phyloP scores from a whole-genome alignment of 306 rosid species.

The Fagus sylvatica region DNA sequence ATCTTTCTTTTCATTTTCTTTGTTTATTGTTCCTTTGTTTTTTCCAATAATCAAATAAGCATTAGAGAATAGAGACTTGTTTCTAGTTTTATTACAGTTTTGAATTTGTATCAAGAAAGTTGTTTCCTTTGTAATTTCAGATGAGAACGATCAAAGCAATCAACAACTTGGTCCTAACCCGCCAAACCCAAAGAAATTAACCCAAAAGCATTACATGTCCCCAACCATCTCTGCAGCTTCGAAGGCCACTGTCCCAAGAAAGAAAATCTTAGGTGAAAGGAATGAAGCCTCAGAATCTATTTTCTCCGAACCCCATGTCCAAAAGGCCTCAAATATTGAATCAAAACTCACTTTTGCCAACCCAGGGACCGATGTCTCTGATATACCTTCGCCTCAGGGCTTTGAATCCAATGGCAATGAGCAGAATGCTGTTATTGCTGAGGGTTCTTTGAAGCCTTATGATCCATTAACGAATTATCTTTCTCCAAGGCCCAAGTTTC shows the following conservation, averaged over 20 bases:
- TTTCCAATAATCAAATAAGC: not conserved
- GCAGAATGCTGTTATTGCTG: constrained; percentile 3
- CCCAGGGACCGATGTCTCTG: not conserved
- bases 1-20: not conserved
- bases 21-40: not conserved
- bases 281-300: constrained; percentile 22
- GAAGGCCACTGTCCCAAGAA: constrained; percentile 22
- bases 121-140: constrained; percentile 8
- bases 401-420: constrained; percentile 2
- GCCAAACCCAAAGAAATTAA: constrained; percentile 20
- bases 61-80: not conserved
- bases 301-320: constrained; percentile 1
- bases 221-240: constrained; percentile 37
- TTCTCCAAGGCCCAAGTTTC: constrained; percentile 51
- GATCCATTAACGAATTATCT: constrained; percentile 46
- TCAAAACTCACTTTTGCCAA: not conserved
- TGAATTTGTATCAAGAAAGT: not conserved
- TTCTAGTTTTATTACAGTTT: not conserved
- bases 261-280: constrained; percentile 37
- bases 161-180: constrained; percentile 16
- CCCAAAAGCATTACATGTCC: constrained; percentile 34
- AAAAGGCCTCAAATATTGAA: constrained; percentile 15
- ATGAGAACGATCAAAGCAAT: constrained; percentile 34
- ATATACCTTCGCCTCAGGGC: constrained; percentile 8
- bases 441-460: constrained; percentile 25